Evolutionary conservation across 1,284 basidiomycete species (phyloP), one percentile per base, ranked within the genome.

Genomic region (Entoloma clypeatum): DNA sequence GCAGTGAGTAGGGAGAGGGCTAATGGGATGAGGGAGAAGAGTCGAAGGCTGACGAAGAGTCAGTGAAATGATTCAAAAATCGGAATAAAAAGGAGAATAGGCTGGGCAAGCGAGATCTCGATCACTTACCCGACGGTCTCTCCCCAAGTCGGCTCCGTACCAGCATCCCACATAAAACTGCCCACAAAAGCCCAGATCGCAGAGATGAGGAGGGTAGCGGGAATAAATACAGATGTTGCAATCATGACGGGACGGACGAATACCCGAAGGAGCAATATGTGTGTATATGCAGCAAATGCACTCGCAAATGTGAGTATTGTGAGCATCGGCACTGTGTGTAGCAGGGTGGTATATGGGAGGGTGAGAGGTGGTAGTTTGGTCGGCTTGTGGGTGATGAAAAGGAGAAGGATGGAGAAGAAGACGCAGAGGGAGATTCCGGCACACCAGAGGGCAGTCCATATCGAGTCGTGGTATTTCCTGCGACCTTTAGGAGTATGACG

Each of bases 161-260:
- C 74, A 9, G 71, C 77, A 47, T 86, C 81, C 70, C 85, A 86
- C 72, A 92, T 87, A 55, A 95, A 95, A 57, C 89, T 92, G 21
- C 89, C 92, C 6, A 85, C 75, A 53, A 95, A 89, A 1, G 90
- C 89, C 85, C 90, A 93, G 41, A 91, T 63, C 11, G 90, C 82
- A 36, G 86, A 90, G 32, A 92, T 68, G 52, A 89, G 78, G 21
- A 95, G 70, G 0, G 86, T 85, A 30, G 81, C 77, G 10, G 92
- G 92, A 22, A 93, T 80, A 52, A 85, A 82, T 16, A 88, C 72
- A 1, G 83, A 82, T 0, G 90, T 93, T 3, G 75, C 78, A 16
- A 89, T 64, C 63, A 94, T 81, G 23, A 92, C 88, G 14, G 90
- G 86, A 44, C 83, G 79, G 39, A 89, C 85, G 43, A 89, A 90